Conservation (phyloP, 202 grass and related monocot species). For the Brachypodium distachyon region DNA sequence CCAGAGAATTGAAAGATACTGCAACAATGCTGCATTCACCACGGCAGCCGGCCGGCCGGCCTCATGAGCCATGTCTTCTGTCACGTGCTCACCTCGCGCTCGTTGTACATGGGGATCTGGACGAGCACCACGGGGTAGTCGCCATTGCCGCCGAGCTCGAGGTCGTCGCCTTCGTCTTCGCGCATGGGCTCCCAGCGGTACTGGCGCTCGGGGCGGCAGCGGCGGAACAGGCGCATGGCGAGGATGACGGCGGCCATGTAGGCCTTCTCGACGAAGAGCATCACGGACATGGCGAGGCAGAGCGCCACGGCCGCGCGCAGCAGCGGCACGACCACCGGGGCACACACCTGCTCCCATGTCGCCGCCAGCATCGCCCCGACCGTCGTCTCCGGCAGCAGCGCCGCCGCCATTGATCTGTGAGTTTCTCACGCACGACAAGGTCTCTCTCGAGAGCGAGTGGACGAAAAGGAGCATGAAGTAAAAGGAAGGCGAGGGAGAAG, state of each 20-base stretch:
- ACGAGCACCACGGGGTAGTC: slow-evolving; percentile 75
- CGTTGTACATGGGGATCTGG: slow-evolving; percentile 96
- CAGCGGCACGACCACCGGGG: slow-evolving; percentile 63
- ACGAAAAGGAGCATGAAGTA: too few species aligned
- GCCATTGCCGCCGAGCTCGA: slow-evolving; percentile 47
- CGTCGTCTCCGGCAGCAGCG: slow-evolving; percentile 17
- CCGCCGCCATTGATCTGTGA: background rate
- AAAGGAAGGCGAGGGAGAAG: too few species aligned
- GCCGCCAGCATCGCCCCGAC: slow-evolving; percentile 15
- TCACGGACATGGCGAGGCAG: slow-evolving; percentile 72
- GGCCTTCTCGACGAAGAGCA: slow-evolving; percentile 73
- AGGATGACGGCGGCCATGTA: slow-evolving; percentile 63
- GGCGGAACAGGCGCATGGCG: slow-evolving; percentile 31
- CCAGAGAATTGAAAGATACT: too few species aligned
- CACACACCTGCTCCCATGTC: slow-evolving; percentile 53
- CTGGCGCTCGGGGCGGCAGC: slow-evolving; percentile 28
- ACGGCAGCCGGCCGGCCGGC: too few species aligned
- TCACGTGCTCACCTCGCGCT: slow-evolving; percentile 57
- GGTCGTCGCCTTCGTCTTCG: slow-evolving; percentile 21
- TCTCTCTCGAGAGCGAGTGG: background rate
- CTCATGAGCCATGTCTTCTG: too few species aligned
- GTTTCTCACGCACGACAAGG: too few species aligned
- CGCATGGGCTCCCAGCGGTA: slow-evolving; percentile 63
- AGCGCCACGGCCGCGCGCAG: slow-evolving; percentile 42
- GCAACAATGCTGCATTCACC: too few species aligned